Conservation (phyloP, 495 filamentous ascomycete species). For the Cercophora sp. region DNA sequence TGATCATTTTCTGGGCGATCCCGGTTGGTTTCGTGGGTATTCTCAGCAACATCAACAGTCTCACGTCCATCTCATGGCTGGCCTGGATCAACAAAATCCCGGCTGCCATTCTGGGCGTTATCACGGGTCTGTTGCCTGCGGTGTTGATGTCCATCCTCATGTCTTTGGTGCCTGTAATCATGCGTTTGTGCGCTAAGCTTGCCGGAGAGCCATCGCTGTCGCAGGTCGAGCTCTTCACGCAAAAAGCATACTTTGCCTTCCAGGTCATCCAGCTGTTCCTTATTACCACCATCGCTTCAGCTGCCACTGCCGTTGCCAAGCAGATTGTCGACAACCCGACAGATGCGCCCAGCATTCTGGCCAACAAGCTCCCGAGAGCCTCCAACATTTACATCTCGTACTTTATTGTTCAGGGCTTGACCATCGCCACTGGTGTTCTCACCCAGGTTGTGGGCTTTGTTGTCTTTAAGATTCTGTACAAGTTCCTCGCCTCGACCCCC, state of each 20-base stretch:
- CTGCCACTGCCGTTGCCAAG: slow-evolving; percentile 62
- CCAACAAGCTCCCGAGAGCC: slow-evolving; percentile 68
- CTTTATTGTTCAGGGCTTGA: slow-evolving; percentile 88
- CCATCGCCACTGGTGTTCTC: slow-evolving; percentile 70
- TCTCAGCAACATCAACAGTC: slow-evolving; percentile 77
- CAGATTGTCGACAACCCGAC: slow-evolving; percentile 62
- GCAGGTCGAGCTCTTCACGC: slow-evolving; percentile 77
- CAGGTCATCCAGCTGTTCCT: slow-evolving; percentile 95
- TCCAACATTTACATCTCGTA: slow-evolving; percentile 96
- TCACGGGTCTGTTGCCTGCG: slow-evolving; percentile 79
- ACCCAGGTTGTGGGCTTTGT: slow-evolving; percentile 76
- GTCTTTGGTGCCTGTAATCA: slow-evolving; percentile 81
- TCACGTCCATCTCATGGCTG: slow-evolving; percentile 64
- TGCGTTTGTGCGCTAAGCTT: slow-evolving; percentile 69
- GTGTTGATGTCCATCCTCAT: slow-evolving; percentile 81
- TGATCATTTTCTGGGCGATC: slow-evolving; percentile 96
- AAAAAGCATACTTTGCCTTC: slow-evolving; percentile 93
- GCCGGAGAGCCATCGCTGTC: slow-evolving; percentile 74
- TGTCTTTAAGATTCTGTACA: slow-evolving; percentile 73
- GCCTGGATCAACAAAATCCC: slow-evolving; percentile 73
- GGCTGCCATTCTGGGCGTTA: slow-evolving; percentile 64
- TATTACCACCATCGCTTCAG: slow-evolving; percentile 73
- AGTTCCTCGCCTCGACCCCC: slow-evolving; percentile 53
- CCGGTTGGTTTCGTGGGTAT: slow-evolving; percentile 81
- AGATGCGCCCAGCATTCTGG: slow-evolving; percentile 59